Base-by-base conservation (phyloP, 2,329 filamentous ascomycete genomes). In the Talaromyces funiculosus region DNA sequence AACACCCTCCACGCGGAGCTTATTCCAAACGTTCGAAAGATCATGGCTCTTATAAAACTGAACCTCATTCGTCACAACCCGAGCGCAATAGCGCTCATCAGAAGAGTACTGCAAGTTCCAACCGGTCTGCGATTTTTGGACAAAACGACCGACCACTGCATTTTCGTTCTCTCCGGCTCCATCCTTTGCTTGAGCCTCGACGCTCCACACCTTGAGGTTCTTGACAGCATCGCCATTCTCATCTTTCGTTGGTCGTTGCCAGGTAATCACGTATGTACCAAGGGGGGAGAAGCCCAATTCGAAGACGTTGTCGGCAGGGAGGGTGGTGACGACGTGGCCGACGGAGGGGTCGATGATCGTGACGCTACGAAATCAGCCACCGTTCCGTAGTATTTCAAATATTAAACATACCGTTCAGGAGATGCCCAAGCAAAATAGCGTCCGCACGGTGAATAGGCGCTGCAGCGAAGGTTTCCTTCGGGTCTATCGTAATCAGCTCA, bases 31-130 rank as follows among this genome's bases (percentile, higher is more conserved):
- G 53, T 86, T 92, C 67, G 83, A 81, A 71, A 97, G 81, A 73
- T 97, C 88, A 66, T 88, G 84, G 74, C 90, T 94, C 77, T 96
- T 85, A 80, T 93, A 97, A 76, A 99, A 96, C 71, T 97, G 94
- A 60, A 99, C 90, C 81, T 97, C 92, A 74, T 99, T 99, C 75
- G 90, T 97, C 69, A 97, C 93, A 64, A 88, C 83, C 67, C 94
- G 91, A 66, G 93, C 94, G 75, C 93, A 97, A 75, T 90, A 93
- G 74, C 87, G 85, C 82, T 99, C 94, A 73, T 99, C 94, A 62
- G 86, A 84, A 31, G 92, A 96, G 77, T 97, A 99, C 78, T 97
- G 93, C 72, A 99, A 82, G 74, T 97, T 97, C 93, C 93, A 97
- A 71, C 92, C 90, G 49, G 89, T 90, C 80, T 96, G 91, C 66